Conservation (phyloP, 495 filamentous ascomycete genomes). For the Parmelia sp. region DNA sequence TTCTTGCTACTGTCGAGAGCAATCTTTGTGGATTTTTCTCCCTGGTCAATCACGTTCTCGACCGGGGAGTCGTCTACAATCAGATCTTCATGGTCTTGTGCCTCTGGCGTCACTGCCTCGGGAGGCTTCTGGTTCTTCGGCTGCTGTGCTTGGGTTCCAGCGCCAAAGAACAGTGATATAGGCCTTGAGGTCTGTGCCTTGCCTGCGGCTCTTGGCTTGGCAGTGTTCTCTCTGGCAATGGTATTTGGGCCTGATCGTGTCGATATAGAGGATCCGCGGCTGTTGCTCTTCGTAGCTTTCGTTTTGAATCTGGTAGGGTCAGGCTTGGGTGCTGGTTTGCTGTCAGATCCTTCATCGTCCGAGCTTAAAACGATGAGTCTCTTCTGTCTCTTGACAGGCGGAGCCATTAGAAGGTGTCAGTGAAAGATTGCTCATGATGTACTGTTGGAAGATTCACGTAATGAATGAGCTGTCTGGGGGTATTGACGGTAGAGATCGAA, state of each 20-base stretch:
- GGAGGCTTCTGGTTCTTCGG: slow-evolving; percentile 2
- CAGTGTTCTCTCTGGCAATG: slow-evolving; percentile 17
- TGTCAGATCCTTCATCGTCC: slow-evolving; percentile 35
- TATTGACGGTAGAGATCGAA: neutral
- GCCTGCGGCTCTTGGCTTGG: slow-evolving; percentile 9
- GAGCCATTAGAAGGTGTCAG: slow-evolving; percentile 33
- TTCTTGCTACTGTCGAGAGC: slow-evolving; percentile 24
- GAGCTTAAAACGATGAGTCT: slow-evolving; percentile 39
- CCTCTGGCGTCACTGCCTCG: neutral
- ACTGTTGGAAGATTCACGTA: no score
- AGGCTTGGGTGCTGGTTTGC: slow-evolving; percentile 14
- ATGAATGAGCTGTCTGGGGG: neutral
- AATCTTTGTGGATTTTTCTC: slow-evolving; percentile 6
- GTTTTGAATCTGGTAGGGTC: slow-evolving; percentile 18
- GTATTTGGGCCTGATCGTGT: slow-evolving; percentile 7
- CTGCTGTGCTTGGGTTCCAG: slow-evolving; percentile 29
- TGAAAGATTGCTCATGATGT: neutral
- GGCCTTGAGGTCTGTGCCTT: slow-evolving; percentile 26
- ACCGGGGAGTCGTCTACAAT: slow-evolving; percentile 39
- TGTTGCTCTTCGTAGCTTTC: neutral
- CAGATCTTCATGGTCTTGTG: slow-evolving; percentile 34
- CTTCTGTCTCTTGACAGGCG: slow-evolving; percentile 44
- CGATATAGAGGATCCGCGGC: neutral
- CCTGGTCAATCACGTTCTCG: slow-evolving; percentile 27
- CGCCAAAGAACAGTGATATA: slow-evolving; percentile 41